These are phyloP conservation scores for Cucumis hystrix DNA, from an alignment of 306 rosid genomes.

Conservation along the genomic window DNA sequence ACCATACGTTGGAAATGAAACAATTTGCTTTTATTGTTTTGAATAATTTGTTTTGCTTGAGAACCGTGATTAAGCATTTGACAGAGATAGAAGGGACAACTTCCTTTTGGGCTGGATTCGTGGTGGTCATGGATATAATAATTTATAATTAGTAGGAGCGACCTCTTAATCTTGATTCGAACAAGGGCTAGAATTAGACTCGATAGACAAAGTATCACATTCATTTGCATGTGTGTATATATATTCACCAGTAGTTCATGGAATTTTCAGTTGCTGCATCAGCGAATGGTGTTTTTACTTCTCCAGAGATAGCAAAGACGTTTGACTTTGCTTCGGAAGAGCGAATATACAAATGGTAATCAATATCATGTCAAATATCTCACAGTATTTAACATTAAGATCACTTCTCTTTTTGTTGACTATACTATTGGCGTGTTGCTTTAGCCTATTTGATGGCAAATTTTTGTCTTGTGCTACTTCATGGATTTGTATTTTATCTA, in stretches of 20 bases:
- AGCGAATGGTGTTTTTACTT: slow-evolving; percentile 52
- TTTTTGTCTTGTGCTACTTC: background rate
- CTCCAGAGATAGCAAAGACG: slow-evolving; percentile 64
- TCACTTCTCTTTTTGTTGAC: background rate
- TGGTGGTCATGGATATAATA: background rate
- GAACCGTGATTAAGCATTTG: background rate
- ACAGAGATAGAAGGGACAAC: background rate
- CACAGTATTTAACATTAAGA: background rate
- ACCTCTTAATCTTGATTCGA: background rate
- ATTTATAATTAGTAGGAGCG: background rate
- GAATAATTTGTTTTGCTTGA: background rate
- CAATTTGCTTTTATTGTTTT: background rate
- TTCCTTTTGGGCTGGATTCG: background rate
- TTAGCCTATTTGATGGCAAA: background rate
- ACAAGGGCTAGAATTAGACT: background rate
- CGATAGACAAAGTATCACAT: background rate
- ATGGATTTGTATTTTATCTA: background rate
- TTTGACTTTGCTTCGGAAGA: slow-evolving; percentile 77
- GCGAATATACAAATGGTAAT: slow-evolving; percentile 77
- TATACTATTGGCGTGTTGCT: background rate
- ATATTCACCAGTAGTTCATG: background rate
- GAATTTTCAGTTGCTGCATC: slow-evolving; percentile 58
- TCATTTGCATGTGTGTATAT: background rate
- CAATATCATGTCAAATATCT: background rate
- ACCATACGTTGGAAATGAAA: background rate